These are phyloP conservation scores for Pleurotus platypus DNA, from an alignment of 768 basidiomycete species.

Conservation along the genomic window DNA sequence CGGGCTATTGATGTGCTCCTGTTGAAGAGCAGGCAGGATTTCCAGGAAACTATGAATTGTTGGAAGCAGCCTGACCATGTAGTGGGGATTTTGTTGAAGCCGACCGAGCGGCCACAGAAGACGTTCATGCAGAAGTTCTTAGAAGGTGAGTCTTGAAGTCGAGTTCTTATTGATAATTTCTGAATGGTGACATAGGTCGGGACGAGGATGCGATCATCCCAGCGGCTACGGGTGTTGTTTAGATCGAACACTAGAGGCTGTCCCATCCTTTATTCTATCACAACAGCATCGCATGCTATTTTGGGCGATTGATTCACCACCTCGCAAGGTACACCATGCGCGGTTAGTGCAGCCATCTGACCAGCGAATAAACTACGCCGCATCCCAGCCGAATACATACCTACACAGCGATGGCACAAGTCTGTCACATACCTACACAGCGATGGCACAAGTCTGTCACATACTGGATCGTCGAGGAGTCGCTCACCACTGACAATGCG, in stretches of 20 bases:
- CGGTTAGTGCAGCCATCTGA: too few relatives aligned
- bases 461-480: too few relatives aligned
- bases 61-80: constrained; percentile 91
- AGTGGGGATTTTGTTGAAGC: constrained; percentile 61
- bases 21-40: constrained; percentile 81
- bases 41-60: constrained; percentile 91
- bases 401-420: too few relatives aligned
- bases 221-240: constrained; percentile 54
- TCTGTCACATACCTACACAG: too few relatives aligned
- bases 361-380: too few relatives aligned
- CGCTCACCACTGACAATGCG: too few relatives aligned
- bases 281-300: too few relatives aligned
- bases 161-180: not conserved
- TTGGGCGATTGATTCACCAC: too few relatives aligned
- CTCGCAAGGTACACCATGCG: too few relatives aligned
- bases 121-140: constrained; percentile 85
- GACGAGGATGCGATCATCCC: constrained; percentile 73
- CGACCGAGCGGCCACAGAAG: constrained; percentile 37
- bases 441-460: too few relatives aligned
- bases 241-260: constrained; percentile 5
- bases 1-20: constrained; percentile 83
- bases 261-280: too few relatives aligned
- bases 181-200: constrained; percentile 43
- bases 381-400: too few relatives aligned
- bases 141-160: constrained; percentile 52